Percentiles rank a stretch among this genome's conserved stretches.
Evolutionary conservation across 108 stramenopile genomes (phyloP).

Genomic region (Nannochloropsis salina): DNA sequence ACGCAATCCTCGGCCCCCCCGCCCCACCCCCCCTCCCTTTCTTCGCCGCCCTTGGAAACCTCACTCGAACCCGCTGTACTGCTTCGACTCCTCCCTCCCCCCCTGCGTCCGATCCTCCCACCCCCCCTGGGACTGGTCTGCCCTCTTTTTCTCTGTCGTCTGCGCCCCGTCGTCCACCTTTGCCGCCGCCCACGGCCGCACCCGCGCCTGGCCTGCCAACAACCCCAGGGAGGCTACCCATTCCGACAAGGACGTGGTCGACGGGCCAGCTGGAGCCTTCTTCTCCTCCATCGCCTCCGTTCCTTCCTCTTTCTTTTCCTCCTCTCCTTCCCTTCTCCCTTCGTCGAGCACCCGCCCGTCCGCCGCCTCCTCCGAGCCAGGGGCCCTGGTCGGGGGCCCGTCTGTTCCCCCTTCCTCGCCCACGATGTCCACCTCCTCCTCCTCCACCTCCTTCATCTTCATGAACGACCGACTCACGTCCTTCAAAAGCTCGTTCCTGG

Average conservation of each 20-base stretch:
- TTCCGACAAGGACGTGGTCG: no score
- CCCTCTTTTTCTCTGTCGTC: no score
- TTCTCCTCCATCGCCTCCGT: not conserved
- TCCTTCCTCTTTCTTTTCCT: not conserved
- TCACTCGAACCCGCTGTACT: not conserved
- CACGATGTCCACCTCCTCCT: not conserved
- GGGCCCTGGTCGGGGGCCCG: not conserved
- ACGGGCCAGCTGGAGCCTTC: no score
- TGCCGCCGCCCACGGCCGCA: no score
- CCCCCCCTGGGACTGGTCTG: not conserved
- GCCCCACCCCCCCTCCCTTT: no score
- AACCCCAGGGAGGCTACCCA: no score
- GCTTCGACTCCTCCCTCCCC: not conserved
- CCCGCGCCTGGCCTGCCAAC: no score
- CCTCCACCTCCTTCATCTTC: not conserved
- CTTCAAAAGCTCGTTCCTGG: not conserved
- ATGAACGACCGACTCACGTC: not conserved
- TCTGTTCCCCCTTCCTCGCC: not conserved
- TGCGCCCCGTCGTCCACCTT: no score
- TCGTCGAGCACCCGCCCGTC: not conserved
- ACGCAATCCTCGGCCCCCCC: no score
- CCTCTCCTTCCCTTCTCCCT: not conserved
- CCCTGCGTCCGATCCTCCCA: not conserved
- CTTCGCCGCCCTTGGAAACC: no score
- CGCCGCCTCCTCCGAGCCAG: not conserved